Conservation (phyloP, 148 eudicot genomes). For the Mesembryanthemum crystallinum region DNA sequence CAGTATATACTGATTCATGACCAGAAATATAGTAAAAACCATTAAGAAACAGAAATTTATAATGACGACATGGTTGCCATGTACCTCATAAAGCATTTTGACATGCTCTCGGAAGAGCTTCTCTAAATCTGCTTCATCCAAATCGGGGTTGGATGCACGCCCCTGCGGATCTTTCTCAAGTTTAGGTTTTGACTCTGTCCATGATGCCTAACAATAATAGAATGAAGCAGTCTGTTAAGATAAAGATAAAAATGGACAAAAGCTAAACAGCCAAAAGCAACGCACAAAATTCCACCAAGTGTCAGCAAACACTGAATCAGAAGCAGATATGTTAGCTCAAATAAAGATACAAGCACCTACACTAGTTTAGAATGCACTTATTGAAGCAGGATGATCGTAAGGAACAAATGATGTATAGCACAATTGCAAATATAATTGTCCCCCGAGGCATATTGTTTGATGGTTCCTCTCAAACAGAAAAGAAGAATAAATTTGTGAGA, state of each 20-base stretch:
- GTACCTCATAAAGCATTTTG: conserved; percentile 84
- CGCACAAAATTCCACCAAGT: background rate
- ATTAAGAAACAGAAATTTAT: background rate
- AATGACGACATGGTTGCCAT: background rate
- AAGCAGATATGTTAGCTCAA: background rate
- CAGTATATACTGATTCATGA: background rate
- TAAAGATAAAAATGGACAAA: background rate
- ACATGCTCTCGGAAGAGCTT: conserved; percentile 91
- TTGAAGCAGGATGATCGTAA: background rate
- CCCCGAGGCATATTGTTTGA: background rate
- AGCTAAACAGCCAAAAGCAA: background rate
- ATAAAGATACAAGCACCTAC: background rate
- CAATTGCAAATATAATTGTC: background rate
- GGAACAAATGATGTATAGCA: background rate
- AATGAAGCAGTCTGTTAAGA: background rate
- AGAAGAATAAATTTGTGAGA: background rate
- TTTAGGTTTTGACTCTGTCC: conserved; percentile 87
- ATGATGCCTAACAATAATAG: conserved; percentile 62
- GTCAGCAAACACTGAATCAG: background rate
- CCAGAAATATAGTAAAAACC: background rate
- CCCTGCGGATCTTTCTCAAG: conserved; percentile 97
- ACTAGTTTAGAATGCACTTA: background rate
- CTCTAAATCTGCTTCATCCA: conserved; percentile 87
- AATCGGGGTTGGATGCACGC: conserved; percentile 71
- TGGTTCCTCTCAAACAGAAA: background rate